These are phyloP conservation scores for Yarrowia deformans DNA, from an alignment of 805 yeast species.

Conservation along the genomic window DNA sequence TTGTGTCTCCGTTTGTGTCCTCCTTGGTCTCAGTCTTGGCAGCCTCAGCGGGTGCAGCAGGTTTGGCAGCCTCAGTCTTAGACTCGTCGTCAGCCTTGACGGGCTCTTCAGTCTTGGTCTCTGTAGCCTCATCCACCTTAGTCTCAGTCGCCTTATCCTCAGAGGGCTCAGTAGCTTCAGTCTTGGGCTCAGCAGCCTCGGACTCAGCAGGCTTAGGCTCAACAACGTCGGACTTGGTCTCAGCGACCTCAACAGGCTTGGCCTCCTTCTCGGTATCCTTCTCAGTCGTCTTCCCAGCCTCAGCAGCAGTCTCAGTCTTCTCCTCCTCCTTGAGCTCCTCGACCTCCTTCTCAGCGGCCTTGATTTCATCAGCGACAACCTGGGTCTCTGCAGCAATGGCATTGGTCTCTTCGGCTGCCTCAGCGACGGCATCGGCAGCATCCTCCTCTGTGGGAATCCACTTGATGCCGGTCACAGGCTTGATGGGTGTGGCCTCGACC, in stretches of 20 bases:
- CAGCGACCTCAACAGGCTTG: constrained; percentile 37
- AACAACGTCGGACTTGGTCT: constrained; percentile 41
- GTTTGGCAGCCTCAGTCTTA: background rate
- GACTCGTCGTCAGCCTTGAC: background rate
- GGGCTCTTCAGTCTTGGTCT: background rate
- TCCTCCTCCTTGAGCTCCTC: background rate
- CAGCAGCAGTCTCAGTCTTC: background rate
- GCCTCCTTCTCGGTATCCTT: constrained; percentile 37
- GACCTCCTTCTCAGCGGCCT: background rate
- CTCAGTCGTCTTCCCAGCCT: constrained; percentile 9
- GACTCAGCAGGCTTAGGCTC: constrained; percentile 32
- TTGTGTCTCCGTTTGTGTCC: background rate
- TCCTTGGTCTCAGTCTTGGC: background rate
- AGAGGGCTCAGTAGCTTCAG: constrained; percentile 24
- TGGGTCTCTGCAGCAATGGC: constrained; percentile 18
- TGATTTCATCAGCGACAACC: constrained; percentile 8
- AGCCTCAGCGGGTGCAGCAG: background rate
- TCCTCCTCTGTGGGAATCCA: constrained; percentile 37
- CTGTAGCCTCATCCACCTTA: constrained; percentile 44
- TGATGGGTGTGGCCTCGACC: constrained; percentile 21
- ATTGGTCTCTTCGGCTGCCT: constrained; percentile 26
- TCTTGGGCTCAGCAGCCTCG: background rate
- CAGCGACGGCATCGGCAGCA: constrained; percentile 18
- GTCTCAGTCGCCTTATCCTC: constrained; percentile 27
- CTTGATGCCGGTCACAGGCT: constrained; percentile 26